These are phyloP conservation scores for Clonostachys sp. DNA, from an alignment of 2,329 filamentous ascomycete species.

Conservation along the genomic window DNA sequence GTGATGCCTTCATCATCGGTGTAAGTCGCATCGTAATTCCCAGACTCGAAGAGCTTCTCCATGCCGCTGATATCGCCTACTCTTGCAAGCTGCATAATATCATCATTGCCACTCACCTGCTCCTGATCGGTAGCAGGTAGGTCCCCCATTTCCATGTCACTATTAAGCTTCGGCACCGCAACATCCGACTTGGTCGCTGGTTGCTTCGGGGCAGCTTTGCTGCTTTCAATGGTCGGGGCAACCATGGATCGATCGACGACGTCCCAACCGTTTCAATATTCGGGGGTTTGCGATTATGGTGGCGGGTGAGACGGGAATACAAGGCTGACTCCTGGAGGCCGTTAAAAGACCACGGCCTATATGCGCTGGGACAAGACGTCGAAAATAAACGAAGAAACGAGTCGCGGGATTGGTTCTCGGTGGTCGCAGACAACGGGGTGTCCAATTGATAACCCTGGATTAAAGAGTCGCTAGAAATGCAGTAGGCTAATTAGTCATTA, in stretches of 20 bases:
- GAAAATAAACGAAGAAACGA: too few relatives aligned
- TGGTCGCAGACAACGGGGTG: too few relatives aligned
- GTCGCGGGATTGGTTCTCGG: too few relatives aligned
- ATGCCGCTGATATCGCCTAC: constrained; percentile 82
- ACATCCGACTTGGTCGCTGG: constrained; percentile 49
- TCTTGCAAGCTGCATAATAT: constrained; percentile 94
- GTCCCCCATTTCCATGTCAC: constrained; percentile 50
- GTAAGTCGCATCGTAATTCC: constrained; percentile 77
- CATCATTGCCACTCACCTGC: constrained; percentile 44
- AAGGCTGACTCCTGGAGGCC: too few relatives aligned
- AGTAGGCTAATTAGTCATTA: too few relatives aligned
- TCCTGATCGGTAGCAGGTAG: constrained; percentile 25
- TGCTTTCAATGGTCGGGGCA: constrained; percentile 1
- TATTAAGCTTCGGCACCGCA: constrained; percentile 51
- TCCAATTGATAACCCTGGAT: too few relatives aligned
- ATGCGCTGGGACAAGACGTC: too few relatives aligned
- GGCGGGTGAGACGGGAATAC: too few relatives aligned
- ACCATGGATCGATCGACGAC: constrained; percentile 1
- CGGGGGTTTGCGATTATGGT: too few relatives aligned
- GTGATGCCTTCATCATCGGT: constrained; percentile 92
- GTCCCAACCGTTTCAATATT: too few relatives aligned
- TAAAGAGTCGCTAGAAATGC: too few relatives aligned
- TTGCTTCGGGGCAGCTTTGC: constrained; percentile 42
- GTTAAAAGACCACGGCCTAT: too few relatives aligned
- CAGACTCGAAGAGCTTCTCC: constrained; percentile 82